Percentiles rank a stretch among this genome's conserved stretches.
Evolutionary conservation across 148 eudicot genomes (phyloP).

Genomic region (Pharnaceum exiguum): DNA sequence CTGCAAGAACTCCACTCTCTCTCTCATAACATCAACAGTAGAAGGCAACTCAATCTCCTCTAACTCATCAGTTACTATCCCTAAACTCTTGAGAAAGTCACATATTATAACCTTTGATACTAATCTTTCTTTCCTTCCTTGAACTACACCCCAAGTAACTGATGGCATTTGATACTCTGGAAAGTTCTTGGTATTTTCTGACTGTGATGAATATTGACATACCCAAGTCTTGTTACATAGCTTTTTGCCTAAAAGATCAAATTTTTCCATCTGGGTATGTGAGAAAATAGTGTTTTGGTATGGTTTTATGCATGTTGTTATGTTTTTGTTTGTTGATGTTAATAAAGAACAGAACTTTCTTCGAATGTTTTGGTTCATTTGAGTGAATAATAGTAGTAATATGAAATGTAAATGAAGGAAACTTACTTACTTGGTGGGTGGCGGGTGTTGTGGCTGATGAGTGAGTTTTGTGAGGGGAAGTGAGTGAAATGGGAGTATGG

Average conservation of each 20-base stretch:
- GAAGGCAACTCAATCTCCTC: constrained; percentile 87
- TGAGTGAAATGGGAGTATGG: no score
- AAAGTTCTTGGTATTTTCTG: constrained; percentile 49
- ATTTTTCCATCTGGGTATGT: constrained; percentile 32
- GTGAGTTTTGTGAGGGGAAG: no score
- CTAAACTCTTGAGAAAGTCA: constrained; percentile 79
- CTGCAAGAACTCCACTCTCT: constrained; percentile 86
- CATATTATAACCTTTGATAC: constrained; percentile 82
- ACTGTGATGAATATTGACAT: constrained; percentile 48
- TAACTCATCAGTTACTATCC: constrained; percentile 77
- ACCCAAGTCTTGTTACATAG: constrained; percentile 19
- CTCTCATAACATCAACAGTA: constrained; percentile 90
- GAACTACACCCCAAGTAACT: constrained; percentile 96
- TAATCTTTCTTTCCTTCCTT: constrained; percentile 81
- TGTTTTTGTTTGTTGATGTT: no score
- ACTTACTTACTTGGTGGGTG: no score
- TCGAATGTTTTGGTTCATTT: no score
- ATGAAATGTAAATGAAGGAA: no score
- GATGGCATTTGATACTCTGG: constrained; percentile 95
- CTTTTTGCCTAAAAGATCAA: constrained; percentile 24
- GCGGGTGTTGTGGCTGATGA: no score
- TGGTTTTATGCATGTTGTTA: no score
- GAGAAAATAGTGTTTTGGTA: constrained; percentile 4
- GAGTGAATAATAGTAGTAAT: no score
- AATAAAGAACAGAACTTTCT: no score